These are phyloP conservation scores for Acacia crassicarpa DNA, from an alignment of 306 rosid species.

Conservation along the genomic window DNA sequence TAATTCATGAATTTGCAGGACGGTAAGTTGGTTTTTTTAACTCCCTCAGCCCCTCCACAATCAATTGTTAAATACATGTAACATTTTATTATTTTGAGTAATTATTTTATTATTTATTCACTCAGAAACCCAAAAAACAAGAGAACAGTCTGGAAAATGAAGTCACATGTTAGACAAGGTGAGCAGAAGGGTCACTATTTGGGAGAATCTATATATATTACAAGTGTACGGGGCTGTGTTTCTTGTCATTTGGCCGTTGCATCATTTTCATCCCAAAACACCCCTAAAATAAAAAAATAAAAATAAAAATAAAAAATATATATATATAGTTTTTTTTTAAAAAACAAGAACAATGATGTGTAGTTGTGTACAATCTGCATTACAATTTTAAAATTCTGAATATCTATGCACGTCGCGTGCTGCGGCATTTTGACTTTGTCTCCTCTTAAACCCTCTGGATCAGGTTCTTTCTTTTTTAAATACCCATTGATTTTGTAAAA, in stretches of 20 bases:
- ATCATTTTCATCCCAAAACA: background rate
- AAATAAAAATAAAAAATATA: too few species aligned
- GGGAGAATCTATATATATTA: conserved; percentile 16
- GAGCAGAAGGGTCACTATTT: background rate
- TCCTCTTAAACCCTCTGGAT: background rate
- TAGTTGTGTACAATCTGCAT: background rate
- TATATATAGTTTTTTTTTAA: too few species aligned
- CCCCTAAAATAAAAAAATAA: too few species aligned
- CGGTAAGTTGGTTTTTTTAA: too few species aligned
- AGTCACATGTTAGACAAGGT: background rate
- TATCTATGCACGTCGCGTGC: conserved; percentile 27
- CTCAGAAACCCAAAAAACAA: too few species aligned
- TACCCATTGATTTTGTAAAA: too few species aligned
- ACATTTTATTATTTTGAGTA: too few species aligned
- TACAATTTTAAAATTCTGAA: background rate
- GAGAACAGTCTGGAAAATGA: background rate
- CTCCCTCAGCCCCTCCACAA: too few species aligned
- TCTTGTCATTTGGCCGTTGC: background rate
- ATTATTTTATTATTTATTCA: too few species aligned
- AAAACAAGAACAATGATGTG: background rate
- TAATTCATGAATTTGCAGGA: too few species aligned
- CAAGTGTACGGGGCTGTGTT: background rate
- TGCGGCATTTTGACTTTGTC: conserved; percentile 8
- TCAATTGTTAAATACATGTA: too few species aligned
- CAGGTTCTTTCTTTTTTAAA: background rate